Evolutionary conservation across 2,329 filamentous ascomycete genomes (phyloP), one percentile per base, ranked within the genome.

Genomic region (Hymenoscyphus fraxineus): DNA sequence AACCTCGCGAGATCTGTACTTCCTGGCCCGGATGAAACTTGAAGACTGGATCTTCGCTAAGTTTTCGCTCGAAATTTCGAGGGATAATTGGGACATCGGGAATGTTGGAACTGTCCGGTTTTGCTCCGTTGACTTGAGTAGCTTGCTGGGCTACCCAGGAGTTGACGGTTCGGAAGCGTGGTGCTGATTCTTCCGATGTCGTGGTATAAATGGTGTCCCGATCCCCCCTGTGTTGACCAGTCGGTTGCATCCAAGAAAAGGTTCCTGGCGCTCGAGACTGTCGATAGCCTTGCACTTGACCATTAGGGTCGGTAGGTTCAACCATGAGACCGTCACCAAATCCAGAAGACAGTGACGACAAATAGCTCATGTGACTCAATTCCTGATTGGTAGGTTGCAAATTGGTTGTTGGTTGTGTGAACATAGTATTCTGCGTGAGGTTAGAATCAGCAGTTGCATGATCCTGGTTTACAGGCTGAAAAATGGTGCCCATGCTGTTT

Each of bases 121-220:
- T 77, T 1, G 79, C 80, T 32, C 81, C 78, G 70, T 80, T 80
- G 38, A 86, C 73, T 2, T 84, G 80, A 2, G 81, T 82, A 9
- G 82, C 82, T 74, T 89, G 87, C 72, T 89, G 85, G 68, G 82
- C 82, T 1, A 90, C 86, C 87, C 87, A 90, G 38, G 85, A 87
- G 63, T 79, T 81, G 63, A 89, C 79, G 6, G 79, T 82, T 41
- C 84, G 80, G 73, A 88, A 89, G 4, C 82, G 80, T 15, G 83
- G 78, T 5, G 83, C 69, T 9, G 73, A 67, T 10, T 76, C 74
- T 12, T 68, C 64, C 1, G 74, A 76, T 27, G 71, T 66, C 5
- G 68, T 70, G 5, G 73, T 76, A 56, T 73, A 75, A 27, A 73
- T 62, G 1, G 74, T 75, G 60, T 75, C 73, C 56, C 74, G 63